A percentile compares a stretch with the other conserved stretches of the same genome.
phyloP scores from a whole-genome alignment of 495 filamentous ascomycete species.

The Saxispiralis lemnorum region DNA sequence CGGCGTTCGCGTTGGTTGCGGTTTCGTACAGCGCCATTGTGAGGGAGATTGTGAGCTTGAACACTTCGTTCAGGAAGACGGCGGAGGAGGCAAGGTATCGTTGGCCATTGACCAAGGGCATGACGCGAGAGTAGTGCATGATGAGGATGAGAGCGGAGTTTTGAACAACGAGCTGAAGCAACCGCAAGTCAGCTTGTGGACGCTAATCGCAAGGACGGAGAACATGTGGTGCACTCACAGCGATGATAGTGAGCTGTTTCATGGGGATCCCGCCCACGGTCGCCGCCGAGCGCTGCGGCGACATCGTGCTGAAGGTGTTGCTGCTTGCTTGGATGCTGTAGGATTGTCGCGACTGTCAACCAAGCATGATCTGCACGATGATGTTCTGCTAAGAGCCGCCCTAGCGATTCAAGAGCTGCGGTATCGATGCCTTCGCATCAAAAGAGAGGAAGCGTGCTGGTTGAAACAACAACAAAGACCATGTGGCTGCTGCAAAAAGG shows the following conservation, averaged over 20 bases:
- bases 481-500: too few relatives aligned
- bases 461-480: too few relatives aligned
- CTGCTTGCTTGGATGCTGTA: too few relatives aligned
- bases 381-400: too few relatives aligned
- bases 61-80: constrained; percentile 80
- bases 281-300: not conserved
- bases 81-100: constrained; percentile 88
- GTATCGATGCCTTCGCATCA: too few relatives aligned
- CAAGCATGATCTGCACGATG: too few relatives aligned
- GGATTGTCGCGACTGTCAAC: too few relatives aligned
- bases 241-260: not conserved
- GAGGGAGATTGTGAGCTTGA: constrained; percentile 73
- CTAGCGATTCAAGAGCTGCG: too few relatives aligned
- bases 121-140: constrained; percentile 82
- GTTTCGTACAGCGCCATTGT: constrained; percentile 79
- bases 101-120: constrained; percentile 64
- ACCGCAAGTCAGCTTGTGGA: too few relatives aligned
- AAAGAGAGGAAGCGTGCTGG: too few relatives aligned
- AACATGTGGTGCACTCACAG: not conserved
- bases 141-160: constrained; percentile 66
- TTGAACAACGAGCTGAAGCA: constrained; percentile 51
- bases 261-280: not conserved
- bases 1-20: constrained; percentile 40
- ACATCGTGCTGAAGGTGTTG: not conserved
- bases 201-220: not conserved